Evolutionary conservation across 148 eudicot genomes (phyloP), one percentile per base, ranked within the genome.

Genomic region (Cornus controversa): DNA sequence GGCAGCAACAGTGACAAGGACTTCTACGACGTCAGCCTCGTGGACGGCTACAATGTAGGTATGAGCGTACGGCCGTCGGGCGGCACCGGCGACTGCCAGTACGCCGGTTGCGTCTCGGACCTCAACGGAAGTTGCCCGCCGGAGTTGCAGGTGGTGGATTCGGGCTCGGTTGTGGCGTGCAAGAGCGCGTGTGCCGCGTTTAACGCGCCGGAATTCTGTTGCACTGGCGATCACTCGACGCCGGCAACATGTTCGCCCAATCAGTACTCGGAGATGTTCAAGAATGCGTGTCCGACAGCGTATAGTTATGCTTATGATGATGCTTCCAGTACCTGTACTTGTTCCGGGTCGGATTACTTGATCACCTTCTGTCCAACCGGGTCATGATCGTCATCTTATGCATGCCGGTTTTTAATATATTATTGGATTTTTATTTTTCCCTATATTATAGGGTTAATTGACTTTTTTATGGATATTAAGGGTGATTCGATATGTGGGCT

Each of bases 251-350:
- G 98, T 75, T 36, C 87, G 64, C 89, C 97, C 58, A 89, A 92
- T 50, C 66, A 37, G 15, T 92, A 85, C 77, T 94, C 98, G 40
- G 65, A 74, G 82, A 79, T 88, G 81, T 94, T 94, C 70, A 94
- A 94, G 88, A 80, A 25, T 45, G 98, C 97, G 34, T 94, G 98
- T 71, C 98, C 97, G 0, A 74, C 85, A 3, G 97, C 98, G 2
- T 94, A 92, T 66, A 92, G 94, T 71, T 94, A 94, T 28, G 98
- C 98, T 0, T 94, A 91, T 13, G 98, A 94, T 53, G 98, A 94
- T 73, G 85, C 84, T 5, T 82, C 98, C 0, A 94, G 98, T 66
- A 94, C 95, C 0, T 91, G 89, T 73, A 92, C 98, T n/a, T 94
- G 97, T 68, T 79, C 89, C 14, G 93, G 88, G 7, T 64, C 95